Evolutionary conservation across 768 basidiomycete species (phyloP), one percentile per base, ranked within the genome.

Genomic region (Boletus tomentosulus): DNA sequence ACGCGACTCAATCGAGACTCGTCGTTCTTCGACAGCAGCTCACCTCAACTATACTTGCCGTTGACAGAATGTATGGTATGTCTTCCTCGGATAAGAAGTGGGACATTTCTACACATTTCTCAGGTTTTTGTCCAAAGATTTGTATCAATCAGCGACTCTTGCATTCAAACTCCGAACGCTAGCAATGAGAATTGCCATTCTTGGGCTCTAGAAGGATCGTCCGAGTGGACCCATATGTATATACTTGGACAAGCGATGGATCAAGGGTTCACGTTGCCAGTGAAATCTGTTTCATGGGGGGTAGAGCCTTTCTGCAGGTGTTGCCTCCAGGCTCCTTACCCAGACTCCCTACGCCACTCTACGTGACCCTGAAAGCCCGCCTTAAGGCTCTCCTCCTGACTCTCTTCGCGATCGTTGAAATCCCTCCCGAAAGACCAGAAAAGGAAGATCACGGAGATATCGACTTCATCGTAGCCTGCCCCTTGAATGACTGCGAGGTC

Each of bases 401-500:
- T 8, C 68, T 84, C 19, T 89, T 83, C 61, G 52, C 65, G 2
- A 59, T 74, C 50, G 85, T 85, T 22, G 73, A 72, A 12, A 75
- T 83, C 3, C 85, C 87, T 1, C 63, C 62, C 7, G 86, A 88
- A 66, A 82, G 79, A 9, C 87, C 86, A 13, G 82, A 78, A 57
- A 89, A 89, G 64, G 42, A 49, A 1, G 81, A 84, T 64, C 73
- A 86, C 57, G 87, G 87, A 1, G 88, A 90, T 62, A 62, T 90
- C 24, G 88, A 89, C 64, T 79, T 87, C 48, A 67, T 85, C 22
- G 86, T 86, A 4, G 73, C 77, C 35, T 57, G 62, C n/a, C 80
- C 86, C 0, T 54, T 62, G 11, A 22, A 58, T 12, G 50, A 34
- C 7, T 60, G 48, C 22, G 57, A 62, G 28, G 48, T 72, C 35